Evolutionary conservation across 805 yeast genomes (phyloP).

Genomic region (Komagataella phaffii): DNA sequence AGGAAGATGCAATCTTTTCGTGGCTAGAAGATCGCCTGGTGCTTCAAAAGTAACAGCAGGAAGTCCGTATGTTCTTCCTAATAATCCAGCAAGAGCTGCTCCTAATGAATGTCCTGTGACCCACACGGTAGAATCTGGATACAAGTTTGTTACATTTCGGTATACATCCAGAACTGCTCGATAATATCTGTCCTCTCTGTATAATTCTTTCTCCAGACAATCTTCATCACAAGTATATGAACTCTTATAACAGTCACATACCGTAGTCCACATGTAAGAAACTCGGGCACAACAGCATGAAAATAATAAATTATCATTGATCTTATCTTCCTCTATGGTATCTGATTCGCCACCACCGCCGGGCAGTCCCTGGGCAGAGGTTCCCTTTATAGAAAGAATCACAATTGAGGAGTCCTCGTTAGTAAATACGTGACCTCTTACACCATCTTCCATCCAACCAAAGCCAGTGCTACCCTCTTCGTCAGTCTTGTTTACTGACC

Average conservation of each 20-base stretch:
- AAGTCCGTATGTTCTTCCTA: constrained; percentile 81
- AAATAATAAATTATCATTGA: constrained; percentile 79
- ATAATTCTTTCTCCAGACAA: constrained; percentile 69
- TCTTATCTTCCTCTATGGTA: constrained; percentile 69
- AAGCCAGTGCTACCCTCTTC: constrained; percentile 25
- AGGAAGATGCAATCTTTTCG: constrained; percentile 77
- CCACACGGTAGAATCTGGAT: constrained; percentile 73
- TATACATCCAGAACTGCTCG: constrained; percentile 68
- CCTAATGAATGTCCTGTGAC: constrained; percentile 93
- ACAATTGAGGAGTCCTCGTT: constrained; percentile 40
- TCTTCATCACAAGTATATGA: constrained; percentile 81
- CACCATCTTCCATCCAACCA: constrained; percentile 82
- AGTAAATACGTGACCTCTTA: constrained; percentile 84
- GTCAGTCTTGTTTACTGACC: constrained; percentile 27
- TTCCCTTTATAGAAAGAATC: constrained; percentile 80
- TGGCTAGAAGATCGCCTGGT: constrained; percentile 82
- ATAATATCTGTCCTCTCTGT: constrained; percentile 70
- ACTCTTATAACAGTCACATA: constrained; percentile 81
- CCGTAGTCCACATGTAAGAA: constrained; percentile 85
- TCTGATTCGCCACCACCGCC: constrained; percentile 34
- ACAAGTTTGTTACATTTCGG: constrained; percentile 48
- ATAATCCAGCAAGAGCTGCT: constrained; percentile 67
- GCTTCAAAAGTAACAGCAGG: constrained; percentile 90
- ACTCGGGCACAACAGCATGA: constrained; percentile 95
- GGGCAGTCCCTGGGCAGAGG: constrained; percentile 67